Evolutionary conservation across 2,329 filamentous ascomycete species (phyloP), one percentile per base, ranked within the genome.

Genomic region (Falciphora oryzae): DNA sequence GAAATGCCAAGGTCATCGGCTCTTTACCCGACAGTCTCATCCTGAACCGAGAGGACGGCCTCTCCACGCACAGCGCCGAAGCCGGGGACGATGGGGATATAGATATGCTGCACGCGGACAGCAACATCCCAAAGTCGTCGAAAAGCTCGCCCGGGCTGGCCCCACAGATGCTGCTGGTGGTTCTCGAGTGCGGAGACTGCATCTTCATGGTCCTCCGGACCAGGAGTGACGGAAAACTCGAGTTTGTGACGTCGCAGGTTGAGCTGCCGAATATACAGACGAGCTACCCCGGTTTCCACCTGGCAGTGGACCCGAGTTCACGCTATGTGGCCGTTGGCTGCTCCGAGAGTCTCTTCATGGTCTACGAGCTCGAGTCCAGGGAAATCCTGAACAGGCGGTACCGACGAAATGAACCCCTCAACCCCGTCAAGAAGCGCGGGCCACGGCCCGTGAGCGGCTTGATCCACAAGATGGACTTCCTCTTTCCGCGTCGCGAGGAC

Each of bases 391-490:
- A 75, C 69, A 73, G 70, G 70, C 86, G 78, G 72, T 89, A 81
- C 71, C 72, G 71, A 22, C 68, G 71, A 53, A 71, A 73, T 38
- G 75, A 78, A n/a, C 71, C 77, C 67, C 74, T 91, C 65, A 75
- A 80, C 13, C 90, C 89, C 1, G 83, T 96, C 65, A 81, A 81
- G 66, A 75, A 73, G 0, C 74, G 70, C 56, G 72, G 76, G 25
- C 71, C 79, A 25, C 79, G 82, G 13, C 68, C 75, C 13, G 79
- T 92, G 10, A 83, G 87, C 10, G 93, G 91, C 1, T 81, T 88
- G n/a, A 91, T 98, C 64, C 82, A 94, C 70, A 90, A 92, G 69
- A 88, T 97, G 81, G 90, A 93, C 28, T 99, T 98, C 68, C 81
- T 99, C 3, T 86, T 90, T 66, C 91, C 93, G 10, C 81, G 82